A percentile compares a stretch with the other conserved stretches of the same genome.
Evolutionary conservation across 306 rosid species (phyloP).

Genomic region (Arachis hypogaea): DNA sequence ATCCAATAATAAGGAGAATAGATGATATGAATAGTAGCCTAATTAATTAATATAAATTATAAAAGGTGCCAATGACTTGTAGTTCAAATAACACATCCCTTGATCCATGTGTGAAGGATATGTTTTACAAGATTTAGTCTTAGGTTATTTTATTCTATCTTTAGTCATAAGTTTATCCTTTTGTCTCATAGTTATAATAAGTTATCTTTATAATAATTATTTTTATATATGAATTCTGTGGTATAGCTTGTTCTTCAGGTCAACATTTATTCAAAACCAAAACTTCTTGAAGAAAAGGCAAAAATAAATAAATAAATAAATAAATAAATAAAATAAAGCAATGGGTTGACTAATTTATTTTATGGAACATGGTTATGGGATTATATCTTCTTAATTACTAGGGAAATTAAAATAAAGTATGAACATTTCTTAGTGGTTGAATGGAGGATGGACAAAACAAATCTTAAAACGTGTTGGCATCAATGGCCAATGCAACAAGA

Average conservation of each 20-base stretch:
- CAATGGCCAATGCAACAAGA: constrained; percentile 36
- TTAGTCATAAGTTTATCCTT: not conserved
- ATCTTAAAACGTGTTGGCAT: constrained; percentile 27
- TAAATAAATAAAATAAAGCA: not conserved
- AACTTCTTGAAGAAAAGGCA: too few species aligned
- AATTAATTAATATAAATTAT: too few species aligned
- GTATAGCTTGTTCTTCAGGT: not conserved
- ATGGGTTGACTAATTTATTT: constrained; percentile 12
- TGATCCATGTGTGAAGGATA: not conserved
- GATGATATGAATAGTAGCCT: too few species aligned
- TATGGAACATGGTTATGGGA: constrained; percentile 16
- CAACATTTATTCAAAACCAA: not conserved
- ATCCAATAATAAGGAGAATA: too few species aligned
- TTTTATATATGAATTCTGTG: not conserved
- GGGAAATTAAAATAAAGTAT: not conserved
- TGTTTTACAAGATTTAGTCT: not conserved
- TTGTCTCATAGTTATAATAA: not conserved
- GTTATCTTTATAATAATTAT: not conserved
- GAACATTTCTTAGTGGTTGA: constrained; percentile 38
- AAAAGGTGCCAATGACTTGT: too few species aligned
- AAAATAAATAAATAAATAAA: too few species aligned
- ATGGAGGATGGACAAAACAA: constrained; percentile 20
- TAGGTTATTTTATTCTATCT: not conserved
- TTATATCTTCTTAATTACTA: not conserved
- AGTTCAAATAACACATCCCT: too few species aligned